Conservation (phyloP, 1,284 basidiomycete species). For the Ceratorhiza oryzae-sativae region DNA sequence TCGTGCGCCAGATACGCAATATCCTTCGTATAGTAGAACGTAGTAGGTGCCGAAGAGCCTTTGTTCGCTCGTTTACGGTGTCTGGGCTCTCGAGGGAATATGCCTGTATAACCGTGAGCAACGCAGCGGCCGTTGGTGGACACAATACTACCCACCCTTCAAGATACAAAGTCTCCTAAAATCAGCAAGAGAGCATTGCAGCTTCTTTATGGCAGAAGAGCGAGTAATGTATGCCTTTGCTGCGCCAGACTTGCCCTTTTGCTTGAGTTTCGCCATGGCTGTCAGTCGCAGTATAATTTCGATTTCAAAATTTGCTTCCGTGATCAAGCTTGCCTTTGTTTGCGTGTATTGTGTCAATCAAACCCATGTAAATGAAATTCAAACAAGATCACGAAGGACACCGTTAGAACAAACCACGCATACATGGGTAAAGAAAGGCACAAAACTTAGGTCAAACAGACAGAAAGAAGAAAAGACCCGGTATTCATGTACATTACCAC, state of each 20-base stretch:
- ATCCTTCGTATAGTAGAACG: constrained; percentile 99
- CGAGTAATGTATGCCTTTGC: constrained; percentile 96
- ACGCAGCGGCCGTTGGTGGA: constrained; percentile 28
- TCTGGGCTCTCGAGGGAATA: constrained; percentile 95
- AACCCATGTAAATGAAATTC: no score
- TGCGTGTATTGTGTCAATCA: no score
- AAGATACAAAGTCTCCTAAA: constrained; percentile 97
- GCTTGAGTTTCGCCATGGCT: constrained; percentile 85
- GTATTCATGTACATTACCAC: no score
- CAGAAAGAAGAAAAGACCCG: no score
- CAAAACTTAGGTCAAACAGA: no score
- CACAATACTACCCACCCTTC: constrained; percentile 72
- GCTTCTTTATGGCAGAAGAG: constrained; percentile 87
- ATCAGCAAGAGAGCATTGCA: constrained; percentile 96
- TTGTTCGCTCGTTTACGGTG: constrained; percentile 96
- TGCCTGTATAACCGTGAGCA: constrained; percentile 63
- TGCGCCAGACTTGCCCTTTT: constrained; percentile 90
- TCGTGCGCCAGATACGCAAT: constrained; percentile 98
- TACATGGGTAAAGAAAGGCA: no score
- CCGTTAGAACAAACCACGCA: no score
- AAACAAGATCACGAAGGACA: no score
- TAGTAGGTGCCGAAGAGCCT: constrained; percentile 94
- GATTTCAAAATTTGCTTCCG: constrained; percentile 37
- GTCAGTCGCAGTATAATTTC: constrained; percentile 19
- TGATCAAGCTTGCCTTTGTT: background rate